These are phyloP conservation scores for Austroboletus eburneus DNA, from an alignment of 768 basidiomycete genomes.

Conservation along the genomic window DNA sequence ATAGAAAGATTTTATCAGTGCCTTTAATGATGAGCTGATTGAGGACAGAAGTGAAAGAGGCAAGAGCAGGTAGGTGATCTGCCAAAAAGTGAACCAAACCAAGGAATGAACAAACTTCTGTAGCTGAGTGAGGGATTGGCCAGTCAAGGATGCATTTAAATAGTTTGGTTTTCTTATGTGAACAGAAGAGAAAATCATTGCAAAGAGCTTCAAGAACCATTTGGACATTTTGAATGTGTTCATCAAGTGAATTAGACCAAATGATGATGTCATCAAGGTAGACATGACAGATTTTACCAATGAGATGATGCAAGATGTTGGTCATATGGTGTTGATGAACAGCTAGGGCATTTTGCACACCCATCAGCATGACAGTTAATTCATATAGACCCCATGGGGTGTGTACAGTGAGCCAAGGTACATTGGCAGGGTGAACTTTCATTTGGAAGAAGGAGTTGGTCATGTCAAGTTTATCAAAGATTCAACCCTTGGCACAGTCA, in stretches of 20 bases:
- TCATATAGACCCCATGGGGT: conserved; percentile 40
- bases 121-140: neutral
- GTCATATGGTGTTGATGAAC: conserved; percentile 17
- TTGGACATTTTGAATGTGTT: conserved; percentile 25
- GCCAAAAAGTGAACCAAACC: neutral
- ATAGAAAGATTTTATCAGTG: neutral
- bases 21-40: neutral
- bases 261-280: conserved; percentile 26
- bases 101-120: neutral
- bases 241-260: conserved; percentile 22
- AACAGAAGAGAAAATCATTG: neutral
- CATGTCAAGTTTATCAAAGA: conserved; percentile 38
- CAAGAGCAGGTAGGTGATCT: neutral
- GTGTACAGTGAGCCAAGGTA: conserved; percentile 33
- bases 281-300: conserved; percentile 16
- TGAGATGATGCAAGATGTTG: conserved; percentile 6
- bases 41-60: neutral
- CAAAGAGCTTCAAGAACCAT: conserved; percentile 27
- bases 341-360: conserved; percentile 11
- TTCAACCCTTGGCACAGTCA: conserved; percentile 29
- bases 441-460: conserved; percentile 42
- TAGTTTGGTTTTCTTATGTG: neutral
- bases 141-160: neutral
- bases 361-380: conserved; percentile 24
- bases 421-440: conserved; percentile 24